phyloP scores from a whole-genome alignment of 768 basidiomycete species.

The Leccinum disarticulatum region DNA sequence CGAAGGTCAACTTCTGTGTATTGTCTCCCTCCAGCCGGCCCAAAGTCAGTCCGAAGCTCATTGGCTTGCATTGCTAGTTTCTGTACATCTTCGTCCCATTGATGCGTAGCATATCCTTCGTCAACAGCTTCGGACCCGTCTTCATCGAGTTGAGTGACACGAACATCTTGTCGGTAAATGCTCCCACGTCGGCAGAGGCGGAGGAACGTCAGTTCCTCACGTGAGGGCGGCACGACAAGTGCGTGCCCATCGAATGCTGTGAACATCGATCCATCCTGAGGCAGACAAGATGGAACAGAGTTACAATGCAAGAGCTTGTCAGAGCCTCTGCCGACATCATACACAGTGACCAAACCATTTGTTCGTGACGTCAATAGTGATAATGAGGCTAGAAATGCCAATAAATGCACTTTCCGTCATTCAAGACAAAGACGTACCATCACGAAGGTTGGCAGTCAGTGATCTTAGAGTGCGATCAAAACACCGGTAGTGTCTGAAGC shows the following conservation, averaged over 20 bases:
- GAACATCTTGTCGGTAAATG: conserved; percentile 44
- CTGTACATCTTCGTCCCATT: conserved; percentile 43
- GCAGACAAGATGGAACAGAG: conserved; percentile 41
- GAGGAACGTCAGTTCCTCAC: conserved; percentile 39
- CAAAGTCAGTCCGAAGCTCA: conserved; percentile 36
- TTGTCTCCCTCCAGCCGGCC: conserved; percentile 46
- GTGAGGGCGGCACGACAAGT: conserved; percentile 31
- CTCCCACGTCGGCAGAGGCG: conserved; percentile 49
- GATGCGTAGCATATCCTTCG: conserved; percentile 17
- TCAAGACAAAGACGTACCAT: conserved; percentile 27
- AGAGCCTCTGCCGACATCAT: conserved; percentile 51
- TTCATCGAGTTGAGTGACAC: conserved; percentile 13
- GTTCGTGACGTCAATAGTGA: conserved; percentile 61
- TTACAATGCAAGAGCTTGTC: conserved; percentile 46
- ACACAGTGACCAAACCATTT: conserved; percentile 60
- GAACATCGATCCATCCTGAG: conserved; percentile 25
- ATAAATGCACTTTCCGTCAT: neutral
- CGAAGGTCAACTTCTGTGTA: conserved; percentile 49
- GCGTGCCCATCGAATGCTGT: conserved; percentile 33
- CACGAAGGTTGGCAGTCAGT: conserved; percentile 36
- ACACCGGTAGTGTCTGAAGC: conserved; percentile 58
- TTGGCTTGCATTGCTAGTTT: conserved; percentile 32
- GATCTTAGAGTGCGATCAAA: conserved; percentile 57
- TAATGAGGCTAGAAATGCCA: conserved; percentile 39
- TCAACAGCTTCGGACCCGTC: conserved; percentile 7